These are phyloP conservation scores for Margaritispora aquatica DNA, from an alignment of 495 filamentous ascomycete genomes.

Conservation along the genomic window DNA sequence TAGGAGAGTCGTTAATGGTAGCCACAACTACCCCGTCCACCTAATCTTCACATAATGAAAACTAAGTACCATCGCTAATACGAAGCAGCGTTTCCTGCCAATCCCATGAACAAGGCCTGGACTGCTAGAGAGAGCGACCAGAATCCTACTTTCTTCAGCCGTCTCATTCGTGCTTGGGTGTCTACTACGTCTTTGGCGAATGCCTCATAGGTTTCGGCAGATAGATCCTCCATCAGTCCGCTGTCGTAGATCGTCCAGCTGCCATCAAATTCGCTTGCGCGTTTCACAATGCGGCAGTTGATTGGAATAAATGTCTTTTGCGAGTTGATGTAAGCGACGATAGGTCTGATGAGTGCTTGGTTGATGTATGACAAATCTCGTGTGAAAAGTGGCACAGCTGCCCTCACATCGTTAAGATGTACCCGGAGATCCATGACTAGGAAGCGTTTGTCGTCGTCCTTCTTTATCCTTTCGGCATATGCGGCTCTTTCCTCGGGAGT, in stretches of 20 bases:
- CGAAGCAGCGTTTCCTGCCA: conserved; percentile 78
- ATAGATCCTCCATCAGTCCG: conserved; percentile 92
- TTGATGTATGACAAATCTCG: conserved; percentile 88
- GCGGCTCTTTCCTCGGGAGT: conserved; percentile 15
- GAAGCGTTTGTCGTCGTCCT: conserved; percentile 56
- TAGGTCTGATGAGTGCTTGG: conserved; percentile 88
- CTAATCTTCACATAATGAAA: neutral
- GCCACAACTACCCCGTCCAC: neutral
- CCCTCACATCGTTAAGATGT: conserved; percentile 86
- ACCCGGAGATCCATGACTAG: conserved; percentile 85
- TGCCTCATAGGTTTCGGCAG: conserved; percentile 86
- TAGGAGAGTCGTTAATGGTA: conserved; percentile 1
- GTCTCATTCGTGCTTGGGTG: conserved; percentile 71
- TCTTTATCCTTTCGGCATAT: conserved; percentile 14
- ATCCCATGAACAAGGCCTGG: conserved; percentile 91
- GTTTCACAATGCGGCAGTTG: conserved; percentile 89
- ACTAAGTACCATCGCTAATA: neutral
- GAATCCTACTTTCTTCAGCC: conserved; percentile 92
- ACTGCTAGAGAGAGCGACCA: conserved; percentile 89
- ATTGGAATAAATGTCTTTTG: conserved; percentile 90
- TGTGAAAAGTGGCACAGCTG: conserved; percentile 86
- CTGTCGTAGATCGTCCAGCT: conserved; percentile 94
- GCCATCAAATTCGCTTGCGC: conserved; percentile 81
- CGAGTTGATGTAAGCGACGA: conserved; percentile 98
- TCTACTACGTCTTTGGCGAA: conserved; percentile 87